Percentiles rank a stretch among this genome's conserved stretches.
These are phyloP conservation scores for Aspergillus bridgeri DNA, from an alignment of 495 filamentous ascomycete species.

Conservation along the genomic window DNA sequence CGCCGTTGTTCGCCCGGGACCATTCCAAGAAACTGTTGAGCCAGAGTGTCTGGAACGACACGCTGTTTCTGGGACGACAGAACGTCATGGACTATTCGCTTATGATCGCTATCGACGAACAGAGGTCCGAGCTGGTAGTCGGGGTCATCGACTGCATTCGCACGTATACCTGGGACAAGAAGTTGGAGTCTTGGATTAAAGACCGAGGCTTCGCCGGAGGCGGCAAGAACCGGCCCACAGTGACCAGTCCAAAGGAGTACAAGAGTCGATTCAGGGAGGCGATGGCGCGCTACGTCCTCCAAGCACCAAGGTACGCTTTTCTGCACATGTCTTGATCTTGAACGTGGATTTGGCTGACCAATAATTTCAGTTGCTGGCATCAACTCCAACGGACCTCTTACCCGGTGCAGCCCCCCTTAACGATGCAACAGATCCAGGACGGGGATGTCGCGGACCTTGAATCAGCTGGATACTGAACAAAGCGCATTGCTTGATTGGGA, in stretches of 20 bases:
- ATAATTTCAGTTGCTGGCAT: conserved; percentile 59
- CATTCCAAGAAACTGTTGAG: conserved; percentile 87
- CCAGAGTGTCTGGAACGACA: conserved; percentile 90
- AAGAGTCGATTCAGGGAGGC: conserved; percentile 93
- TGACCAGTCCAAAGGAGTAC: conserved; percentile 97
- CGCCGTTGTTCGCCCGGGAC: conserved; percentile 88
- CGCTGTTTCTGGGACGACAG: conserved; percentile 83
- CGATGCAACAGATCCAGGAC: conserved; percentile 28
- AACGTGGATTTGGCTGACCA: conserved; percentile 5
- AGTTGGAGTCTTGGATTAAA: conserved; percentile 98
- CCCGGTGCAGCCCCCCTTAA: conserved; percentile 34
- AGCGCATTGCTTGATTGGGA: neutral
- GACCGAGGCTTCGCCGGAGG: conserved; percentile 83
- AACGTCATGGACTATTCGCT: conserved; percentile 99
- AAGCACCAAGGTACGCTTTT: conserved; percentile 57
- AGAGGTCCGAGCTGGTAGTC: conserved; percentile 82
- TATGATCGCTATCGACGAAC: conserved; percentile 96
- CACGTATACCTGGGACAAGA: conserved; percentile 99
- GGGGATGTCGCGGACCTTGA: conserved; percentile 7
- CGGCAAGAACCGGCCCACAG: conserved; percentile 84
- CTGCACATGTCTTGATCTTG: neutral
- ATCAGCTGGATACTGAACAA: neutral
- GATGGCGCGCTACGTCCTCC: conserved; percentile 87
- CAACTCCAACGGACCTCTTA: conserved; percentile 58
- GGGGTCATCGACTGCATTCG: conserved; percentile 98